Base-by-base conservation (phyloP, 148 eudicot genomes). In the Simmondsia chinensis region DNA sequence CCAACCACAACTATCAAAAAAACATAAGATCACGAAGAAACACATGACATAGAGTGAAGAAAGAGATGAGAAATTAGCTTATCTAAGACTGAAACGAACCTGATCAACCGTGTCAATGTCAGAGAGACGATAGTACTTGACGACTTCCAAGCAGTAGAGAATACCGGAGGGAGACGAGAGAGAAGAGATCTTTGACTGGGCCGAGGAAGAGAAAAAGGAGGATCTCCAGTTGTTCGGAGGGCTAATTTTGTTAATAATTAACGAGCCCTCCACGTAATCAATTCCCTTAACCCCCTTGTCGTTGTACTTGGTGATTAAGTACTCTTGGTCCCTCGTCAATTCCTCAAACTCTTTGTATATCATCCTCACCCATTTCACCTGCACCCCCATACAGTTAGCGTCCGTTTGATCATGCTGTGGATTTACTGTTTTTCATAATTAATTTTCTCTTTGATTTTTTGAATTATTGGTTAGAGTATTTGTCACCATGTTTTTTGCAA, bases 341-440 rank as follows among this genome's bases (percentile, higher is more conserved):
- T 33, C 33, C n/a, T 66, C 48, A 59, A 81, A 89, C 48, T 89
- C 75, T 21, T 46, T 35, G 50, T 89, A 89, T 24, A 89, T 37
- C 85, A 84, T 74, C 20, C 85, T 60, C 7, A 84, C 73, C 99
- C 95, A 85, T 62, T 75, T 91, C 54, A 69, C 95, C 99, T 91
- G 57, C 48, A 56, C 28, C 21, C 32, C 20, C 21, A n/a, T n/a
- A n/a, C n/a, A n/a, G n/a, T n/a, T n/a, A n/a, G n/a, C n/a, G n/a
- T n/a, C n/a, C n/a, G n/a, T n/a, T n/a, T n/a, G n/a, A n/a, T n/a
- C n/a, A n/a, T n/a, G n/a, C n/a, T n/a, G n/a, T n/a, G n/a, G n/a
- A n/a, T n/a, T n/a, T n/a, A n/a, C n/a, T n/a, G n/a, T n/a, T n/a
- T n/a, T n/a, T n/a, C n/a, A n/a, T n/a, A n/a, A n/a, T n/a, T n/a